Evolutionary conservation across 163 green algal genomes (phyloP), one percentile per base, ranked within the genome.

Genomic region (Scenedesmus sp.): DNA sequence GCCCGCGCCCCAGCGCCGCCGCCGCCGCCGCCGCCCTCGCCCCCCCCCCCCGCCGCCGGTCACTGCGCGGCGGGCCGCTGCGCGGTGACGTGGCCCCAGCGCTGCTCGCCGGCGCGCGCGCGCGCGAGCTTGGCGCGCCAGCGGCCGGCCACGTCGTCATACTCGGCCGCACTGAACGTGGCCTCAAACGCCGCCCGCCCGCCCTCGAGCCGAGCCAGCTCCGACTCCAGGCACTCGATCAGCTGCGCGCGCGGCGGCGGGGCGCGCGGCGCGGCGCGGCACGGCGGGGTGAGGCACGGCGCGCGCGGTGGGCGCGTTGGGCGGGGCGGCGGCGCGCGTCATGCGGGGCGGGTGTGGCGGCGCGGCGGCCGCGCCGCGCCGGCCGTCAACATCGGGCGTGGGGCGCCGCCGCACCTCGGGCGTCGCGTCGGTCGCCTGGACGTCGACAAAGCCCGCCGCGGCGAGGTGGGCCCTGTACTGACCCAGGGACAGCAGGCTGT

Each of bases 81-180:
- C n/a, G 39, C 67, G 18, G 67, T 65, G 20, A 76, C 5, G 18
- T 24, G 48, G 0, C 33, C 67, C 67, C 67, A 76, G 3, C 39
- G 67, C 67, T 76, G 67, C 51, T 76, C 85, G 2, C 90, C 92
- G 1, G 86, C 67, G 15, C 50, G 50, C 15, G 89, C 91, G 2
- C 93, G 84, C 33, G 60, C 77, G 60, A 97, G 85, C 86, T 97
- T 97, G 62, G 77, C 85, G 47, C 73, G 72, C 91, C 91, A 96
- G 36, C 89, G 83, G 17, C 47, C 53, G 4, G 86, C 75, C 9
- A 93, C 26, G 17, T 69, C 63, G 22, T 88, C 58, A 51, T 85
- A 92, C 33, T 90, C 90, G 9, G 78, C 75, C 36, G 82, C 28
- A 2, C 65, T 81, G 60, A 95, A 92, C n/a, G 88, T 76, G 3